Evolutionary conservation across 768 basidiomycete genomes (phyloP).

Genomic region (Leucocoprinus sp.): DNA sequence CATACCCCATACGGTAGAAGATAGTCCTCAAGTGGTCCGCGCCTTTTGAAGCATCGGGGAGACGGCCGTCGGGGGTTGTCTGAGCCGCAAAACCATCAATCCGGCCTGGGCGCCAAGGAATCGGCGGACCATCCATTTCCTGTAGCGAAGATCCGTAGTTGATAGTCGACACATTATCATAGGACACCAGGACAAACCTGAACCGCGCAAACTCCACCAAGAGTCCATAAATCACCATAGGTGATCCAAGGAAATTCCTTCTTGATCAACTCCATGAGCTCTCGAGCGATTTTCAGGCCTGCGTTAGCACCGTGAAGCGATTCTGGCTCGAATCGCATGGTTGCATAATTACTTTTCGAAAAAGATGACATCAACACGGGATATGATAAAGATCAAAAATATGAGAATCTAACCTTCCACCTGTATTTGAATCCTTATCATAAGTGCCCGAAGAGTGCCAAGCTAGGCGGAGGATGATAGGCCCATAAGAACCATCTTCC

Average conservation of each 20-base stretch:
- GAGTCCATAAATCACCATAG: slow-evolving; percentile 96
- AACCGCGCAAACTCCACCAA: slow-evolving; percentile 85
- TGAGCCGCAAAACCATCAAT: slow-evolving; percentile 76
- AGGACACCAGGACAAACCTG: slow-evolving; percentile 33
- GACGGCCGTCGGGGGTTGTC: slow-evolving; percentile 80
- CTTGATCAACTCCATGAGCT: slow-evolving; percentile 81
- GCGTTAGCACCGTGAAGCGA: slow-evolving; percentile 76
- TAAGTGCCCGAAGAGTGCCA: slow-evolving; percentile 96
- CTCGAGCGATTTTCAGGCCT: slow-evolving; percentile 75
- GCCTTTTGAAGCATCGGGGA: slow-evolving; percentile 82
- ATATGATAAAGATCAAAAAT: background rate
- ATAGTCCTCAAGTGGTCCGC: slow-evolving; percentile 80
- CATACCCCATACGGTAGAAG: slow-evolving; percentile 83
- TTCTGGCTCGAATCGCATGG: slow-evolving; percentile 96
- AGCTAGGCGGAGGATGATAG: slow-evolving; percentile 81
- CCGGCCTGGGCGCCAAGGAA: slow-evolving; percentile 91
- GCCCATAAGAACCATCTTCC: slow-evolving; percentile 81
- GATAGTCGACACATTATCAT: background rate
- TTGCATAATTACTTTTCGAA: slow-evolving; percentile 79
- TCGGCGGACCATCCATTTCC: slow-evolving; percentile 88
- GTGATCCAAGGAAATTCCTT: slow-evolving; percentile 86
- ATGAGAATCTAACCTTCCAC: slow-evolving; percentile 56
- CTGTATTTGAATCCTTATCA: slow-evolving; percentile 68
- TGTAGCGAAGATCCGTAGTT: slow-evolving; percentile 18
- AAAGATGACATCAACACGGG: slow-evolving; percentile 10